These are phyloP conservation scores for Nothomitra cinnamomea DNA, from an alignment of 2,329 filamentous ascomycete species.

Conservation along the genomic window DNA sequence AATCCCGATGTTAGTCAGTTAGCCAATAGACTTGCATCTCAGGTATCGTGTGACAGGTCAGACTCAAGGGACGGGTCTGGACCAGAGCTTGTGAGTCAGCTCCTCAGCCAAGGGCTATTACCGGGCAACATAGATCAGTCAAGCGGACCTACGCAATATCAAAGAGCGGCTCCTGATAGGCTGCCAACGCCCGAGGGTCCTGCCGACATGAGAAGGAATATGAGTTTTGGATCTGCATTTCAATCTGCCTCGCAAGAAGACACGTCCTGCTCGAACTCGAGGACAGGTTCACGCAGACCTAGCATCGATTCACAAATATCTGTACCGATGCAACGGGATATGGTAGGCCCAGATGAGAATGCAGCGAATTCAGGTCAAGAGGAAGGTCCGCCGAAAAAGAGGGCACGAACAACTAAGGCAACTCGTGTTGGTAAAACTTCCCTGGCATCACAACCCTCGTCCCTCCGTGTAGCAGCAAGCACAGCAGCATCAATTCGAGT, in stretches of 20 bases:
- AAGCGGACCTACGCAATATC: not conserved
- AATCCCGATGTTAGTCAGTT: slow-evolving; percentile 37
- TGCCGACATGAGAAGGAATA: not conserved
- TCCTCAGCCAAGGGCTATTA: not conserved
- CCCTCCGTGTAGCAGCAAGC: slow-evolving; percentile 75
- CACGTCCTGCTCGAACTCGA: slow-evolving; percentile 14
- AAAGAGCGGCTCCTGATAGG: not conserved
- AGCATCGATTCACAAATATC: slow-evolving; percentile 7
- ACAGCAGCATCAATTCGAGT: slow-evolving; percentile 75
- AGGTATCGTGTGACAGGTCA: not conserved
- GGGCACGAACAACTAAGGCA: slow-evolving; percentile 59
- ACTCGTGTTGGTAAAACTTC: slow-evolving; percentile 54
- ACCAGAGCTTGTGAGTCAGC: not conserved
- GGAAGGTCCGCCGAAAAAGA: slow-evolving; percentile 51
- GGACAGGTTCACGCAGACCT: slow-evolving; percentile 22
- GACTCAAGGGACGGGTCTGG: not conserved
- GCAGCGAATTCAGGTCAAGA: slow-evolving; percentile 17
- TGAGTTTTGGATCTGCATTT: not conserved
- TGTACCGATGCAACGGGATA: not conserved
- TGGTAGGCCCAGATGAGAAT: slow-evolving; percentile 7
- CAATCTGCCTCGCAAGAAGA: not conserved
- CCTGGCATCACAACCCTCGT: slow-evolving; percentile 60
- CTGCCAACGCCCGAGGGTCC: not conserved
- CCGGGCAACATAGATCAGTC: not conserved
- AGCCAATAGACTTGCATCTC: not conserved